A percentile compares a stretch with the other conserved stretches of the same genome.
phyloP scores from a whole-genome alignment of 2,329 filamentous ascomycete genomes.

The Knoxdaviesia proteae region DNA sequence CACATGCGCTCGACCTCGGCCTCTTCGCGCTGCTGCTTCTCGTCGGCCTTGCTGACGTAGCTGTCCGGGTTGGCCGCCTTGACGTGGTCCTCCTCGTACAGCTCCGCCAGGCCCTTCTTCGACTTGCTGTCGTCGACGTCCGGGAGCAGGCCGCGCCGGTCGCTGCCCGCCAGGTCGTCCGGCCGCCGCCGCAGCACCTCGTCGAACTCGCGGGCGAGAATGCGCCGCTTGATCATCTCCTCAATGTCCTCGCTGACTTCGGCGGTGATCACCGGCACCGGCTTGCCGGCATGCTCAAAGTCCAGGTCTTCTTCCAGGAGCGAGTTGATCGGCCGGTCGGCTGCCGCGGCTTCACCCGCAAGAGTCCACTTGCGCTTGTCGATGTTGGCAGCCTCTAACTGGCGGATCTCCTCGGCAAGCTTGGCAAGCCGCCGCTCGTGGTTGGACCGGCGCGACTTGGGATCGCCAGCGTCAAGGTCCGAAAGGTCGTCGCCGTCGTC shows the following conservation, averaged over 20 bases:
- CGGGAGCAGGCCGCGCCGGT: conserved; percentile 45
- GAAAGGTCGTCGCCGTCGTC: conserved; percentile 43
- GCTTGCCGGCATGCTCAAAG: conserved; percentile 88
- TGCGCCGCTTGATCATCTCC: conserved; percentile 80
- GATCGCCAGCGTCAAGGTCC: conserved; percentile 46
- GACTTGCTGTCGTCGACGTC: conserved; percentile 75
- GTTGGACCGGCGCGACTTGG: conserved; percentile 54
- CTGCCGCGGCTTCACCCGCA: conserved; percentile 66
- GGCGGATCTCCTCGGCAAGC: conserved; percentile 73
- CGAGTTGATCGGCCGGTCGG: conserved; percentile 72
- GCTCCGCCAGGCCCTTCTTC: conserved; percentile 70
- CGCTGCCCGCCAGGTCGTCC: conserved; percentile 40
- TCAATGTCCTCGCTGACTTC: conserved; percentile 85
- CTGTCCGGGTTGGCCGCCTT: conserved; percentile 55
- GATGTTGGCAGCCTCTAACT: conserved; percentile 72
- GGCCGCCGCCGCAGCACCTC: conserved; percentile 70
- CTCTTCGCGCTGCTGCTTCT: conserved; percentile 66
- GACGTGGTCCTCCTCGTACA: conserved; percentile 86
- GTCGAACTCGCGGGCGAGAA: conserved; percentile 77
- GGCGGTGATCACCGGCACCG: conserved; percentile 79
- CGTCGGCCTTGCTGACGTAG: conserved; percentile 63
- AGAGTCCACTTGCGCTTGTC: conserved; percentile 83
- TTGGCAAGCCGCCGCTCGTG: conserved; percentile 78
- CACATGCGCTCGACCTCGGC: conserved; percentile 66
- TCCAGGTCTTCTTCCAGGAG: conserved; percentile 87